These are phyloP conservation scores for Nakaseomyces delphensis DNA, from an alignment of 1,139 yeast species.

Conservation along the genomic window DNA sequence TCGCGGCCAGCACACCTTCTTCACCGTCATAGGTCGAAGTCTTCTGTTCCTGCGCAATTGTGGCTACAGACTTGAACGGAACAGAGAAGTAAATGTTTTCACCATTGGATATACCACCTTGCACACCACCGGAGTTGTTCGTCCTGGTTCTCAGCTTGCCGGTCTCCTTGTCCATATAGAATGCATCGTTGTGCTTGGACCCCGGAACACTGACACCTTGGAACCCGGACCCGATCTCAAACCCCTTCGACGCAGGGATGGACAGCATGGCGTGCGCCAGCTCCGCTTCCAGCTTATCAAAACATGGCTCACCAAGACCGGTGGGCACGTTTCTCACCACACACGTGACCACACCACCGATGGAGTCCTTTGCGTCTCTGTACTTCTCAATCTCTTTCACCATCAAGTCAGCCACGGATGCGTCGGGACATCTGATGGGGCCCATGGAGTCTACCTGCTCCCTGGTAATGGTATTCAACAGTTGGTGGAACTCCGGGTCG, in stretches of 20 bases:
- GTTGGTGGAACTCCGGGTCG: conserved; percentile 52
- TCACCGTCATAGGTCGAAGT: conserved; percentile 85
- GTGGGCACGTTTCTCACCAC: conserved; percentile 88
- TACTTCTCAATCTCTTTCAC: conserved; percentile 76
- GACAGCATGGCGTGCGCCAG: conserved; percentile 97
- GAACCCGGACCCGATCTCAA: conserved; percentile 95
- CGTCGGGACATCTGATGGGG: conserved; percentile 91
- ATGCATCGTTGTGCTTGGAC: conserved; percentile 86
- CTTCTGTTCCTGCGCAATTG: conserved; percentile 84
- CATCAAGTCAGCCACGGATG: conserved; percentile 64
- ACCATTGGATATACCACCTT: conserved; percentile 96
- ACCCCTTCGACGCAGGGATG: conserved; percentile 95
- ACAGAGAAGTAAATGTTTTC: conserved; percentile 89
- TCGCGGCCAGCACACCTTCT: conserved; percentile 81
- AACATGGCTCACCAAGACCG: conserved; percentile 96
- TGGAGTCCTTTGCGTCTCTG: conserved; percentile 83
- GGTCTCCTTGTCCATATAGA: conserved; percentile 47
- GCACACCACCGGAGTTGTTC: conserved; percentile 93
- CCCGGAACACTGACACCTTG: conserved; percentile 86
- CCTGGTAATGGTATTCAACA: conserved; percentile 70
- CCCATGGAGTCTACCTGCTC: conserved; percentile 82
- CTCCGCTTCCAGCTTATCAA: conserved; percentile 89
- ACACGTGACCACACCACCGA: conserved; percentile 97
- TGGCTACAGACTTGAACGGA: conserved; percentile 97
- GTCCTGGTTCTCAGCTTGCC: conserved; percentile 72